Evolutionary conservation across 768 basidiomycete genomes (phyloP).

Genomic region (Tulasnella sp.): DNA sequence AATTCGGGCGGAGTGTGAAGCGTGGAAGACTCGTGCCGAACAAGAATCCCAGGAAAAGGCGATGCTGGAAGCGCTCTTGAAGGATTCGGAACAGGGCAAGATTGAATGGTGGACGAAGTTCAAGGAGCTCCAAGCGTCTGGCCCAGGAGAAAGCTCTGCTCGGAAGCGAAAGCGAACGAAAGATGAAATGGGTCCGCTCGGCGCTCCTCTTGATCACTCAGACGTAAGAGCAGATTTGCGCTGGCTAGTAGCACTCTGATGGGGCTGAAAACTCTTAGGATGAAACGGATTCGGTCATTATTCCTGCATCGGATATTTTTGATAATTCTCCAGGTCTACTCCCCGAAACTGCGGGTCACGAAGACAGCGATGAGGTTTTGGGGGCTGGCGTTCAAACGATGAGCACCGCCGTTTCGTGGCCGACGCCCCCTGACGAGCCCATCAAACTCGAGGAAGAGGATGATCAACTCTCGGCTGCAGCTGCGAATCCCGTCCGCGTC

Average conservation of each 20-base stretch:
- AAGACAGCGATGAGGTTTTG: not conserved
- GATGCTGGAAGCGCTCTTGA: not conserved
- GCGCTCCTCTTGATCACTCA: not conserved
- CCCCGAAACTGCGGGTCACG: not conserved
- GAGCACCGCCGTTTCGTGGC: not conserved
- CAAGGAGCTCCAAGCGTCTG: not conserved
- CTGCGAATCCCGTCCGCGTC: not conserved
- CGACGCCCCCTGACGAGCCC: not conserved
- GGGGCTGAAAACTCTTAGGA: not conserved
- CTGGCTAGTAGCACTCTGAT: not conserved
- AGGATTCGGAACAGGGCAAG: not conserved
- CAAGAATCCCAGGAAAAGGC: not conserved
- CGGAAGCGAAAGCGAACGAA: not conserved
- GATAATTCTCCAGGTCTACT: not conserved
- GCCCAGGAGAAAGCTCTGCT: not conserved
- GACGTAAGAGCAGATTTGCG: not conserved
- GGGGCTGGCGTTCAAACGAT: not conserved
- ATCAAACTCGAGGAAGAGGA: not conserved
- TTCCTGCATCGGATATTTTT: not conserved
- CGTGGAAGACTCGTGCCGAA: not conserved
- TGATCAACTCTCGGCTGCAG: not conserved
- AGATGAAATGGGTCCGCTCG: not conserved
- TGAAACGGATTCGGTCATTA: not conserved
- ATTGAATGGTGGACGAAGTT: conserved; percentile 1
- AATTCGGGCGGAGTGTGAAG: not conserved